phyloP scores from a whole-genome alignment of 2,329 filamentous ascomycete genomes.

The Gremmenia infestans region DNA sequence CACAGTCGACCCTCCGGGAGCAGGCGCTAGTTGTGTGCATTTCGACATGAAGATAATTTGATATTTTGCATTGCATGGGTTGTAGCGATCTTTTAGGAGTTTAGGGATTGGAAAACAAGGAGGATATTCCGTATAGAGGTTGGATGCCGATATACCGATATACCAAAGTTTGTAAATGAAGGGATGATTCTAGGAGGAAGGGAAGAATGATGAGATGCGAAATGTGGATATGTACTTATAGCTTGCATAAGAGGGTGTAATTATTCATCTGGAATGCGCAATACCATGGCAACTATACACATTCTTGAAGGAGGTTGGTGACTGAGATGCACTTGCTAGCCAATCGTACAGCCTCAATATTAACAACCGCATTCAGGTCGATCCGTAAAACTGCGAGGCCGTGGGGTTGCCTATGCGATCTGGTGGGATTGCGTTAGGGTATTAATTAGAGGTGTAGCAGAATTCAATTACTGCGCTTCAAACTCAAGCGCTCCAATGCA shows the following conservation, averaged over 20 bases:
- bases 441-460: too few relatives aligned
- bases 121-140: neutral
- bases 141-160: neutral
- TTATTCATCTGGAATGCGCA: neutral
- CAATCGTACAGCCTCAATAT: neutral
- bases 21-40: neutral
- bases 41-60: neutral
- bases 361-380: neutral
- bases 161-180: neutral
- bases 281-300: neutral
- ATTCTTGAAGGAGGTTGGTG: neutral
- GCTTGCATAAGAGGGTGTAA: neutral
- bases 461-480: too few relatives aligned
- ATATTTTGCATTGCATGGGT: neutral
- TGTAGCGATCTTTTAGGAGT: neutral
- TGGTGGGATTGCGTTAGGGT: too few relatives aligned
- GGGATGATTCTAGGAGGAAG: neutral
- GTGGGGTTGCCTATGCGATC: neutral
- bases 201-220: neutral
- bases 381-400: neutral
- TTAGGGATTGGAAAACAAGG: neutral
- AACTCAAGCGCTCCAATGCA: too few relatives aligned
- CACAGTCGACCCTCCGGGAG: constrained; percentile 7
- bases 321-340: neutral
- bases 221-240: constrained; percentile 1